These are phyloP conservation scores for Acanthamoeba rhysodes DNA, from an alignment of 208 protist species.

Conservation along the genomic window DNA sequence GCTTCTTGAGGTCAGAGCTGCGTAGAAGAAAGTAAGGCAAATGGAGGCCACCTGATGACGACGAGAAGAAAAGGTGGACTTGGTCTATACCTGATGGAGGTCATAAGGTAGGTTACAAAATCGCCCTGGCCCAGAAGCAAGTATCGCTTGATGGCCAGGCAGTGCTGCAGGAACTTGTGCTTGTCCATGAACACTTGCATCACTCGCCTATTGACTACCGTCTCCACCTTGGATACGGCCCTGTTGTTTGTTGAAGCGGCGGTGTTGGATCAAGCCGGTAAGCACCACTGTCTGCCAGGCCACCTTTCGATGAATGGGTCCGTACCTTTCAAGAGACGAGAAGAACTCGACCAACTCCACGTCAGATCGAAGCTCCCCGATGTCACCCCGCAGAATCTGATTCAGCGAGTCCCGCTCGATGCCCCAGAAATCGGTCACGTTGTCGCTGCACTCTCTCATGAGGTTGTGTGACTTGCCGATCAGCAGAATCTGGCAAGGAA, in stretches of 20 bases:
- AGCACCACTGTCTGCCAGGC: not conserved
- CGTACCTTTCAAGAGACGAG: slow-evolving; percentile 52
- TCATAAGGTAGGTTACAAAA: slow-evolving; percentile 91
- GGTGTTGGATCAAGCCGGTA: not conserved
- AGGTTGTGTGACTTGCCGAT: slow-evolving; percentile 92
- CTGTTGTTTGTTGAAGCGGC: not conserved
- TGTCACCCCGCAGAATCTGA: slow-evolving; percentile 24
- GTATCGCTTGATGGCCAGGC: slow-evolving; percentile 87
- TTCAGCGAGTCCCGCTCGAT: slow-evolving; percentile 12
- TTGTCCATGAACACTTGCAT: slow-evolving; percentile 84
- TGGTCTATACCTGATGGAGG: slow-evolving; percentile 81
- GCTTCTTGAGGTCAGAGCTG: slow-evolving; percentile 81
- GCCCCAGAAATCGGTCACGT: slow-evolving; percentile 8
- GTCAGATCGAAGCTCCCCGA: slow-evolving; percentile 31
- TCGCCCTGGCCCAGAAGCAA: slow-evolving; percentile 92
- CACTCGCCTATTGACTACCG: slow-evolving; percentile 73
- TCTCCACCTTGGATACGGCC: not conserved
- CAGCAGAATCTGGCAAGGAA: slow-evolving; percentile 79
- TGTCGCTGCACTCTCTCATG: slow-evolving; percentile 85
- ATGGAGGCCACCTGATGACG: not conserved
- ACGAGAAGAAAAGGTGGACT: not conserved
- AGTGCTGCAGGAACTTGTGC: slow-evolving; percentile 86
- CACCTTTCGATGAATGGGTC: not conserved
- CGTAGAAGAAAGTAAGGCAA: not conserved
- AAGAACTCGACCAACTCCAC: slow-evolving; percentile 54